Percentiles rank a stretch among this genome's conserved stretches.
phyloP scores from a whole-genome alignment of 345 rosid species.

The Ceriops decandra region DNA sequence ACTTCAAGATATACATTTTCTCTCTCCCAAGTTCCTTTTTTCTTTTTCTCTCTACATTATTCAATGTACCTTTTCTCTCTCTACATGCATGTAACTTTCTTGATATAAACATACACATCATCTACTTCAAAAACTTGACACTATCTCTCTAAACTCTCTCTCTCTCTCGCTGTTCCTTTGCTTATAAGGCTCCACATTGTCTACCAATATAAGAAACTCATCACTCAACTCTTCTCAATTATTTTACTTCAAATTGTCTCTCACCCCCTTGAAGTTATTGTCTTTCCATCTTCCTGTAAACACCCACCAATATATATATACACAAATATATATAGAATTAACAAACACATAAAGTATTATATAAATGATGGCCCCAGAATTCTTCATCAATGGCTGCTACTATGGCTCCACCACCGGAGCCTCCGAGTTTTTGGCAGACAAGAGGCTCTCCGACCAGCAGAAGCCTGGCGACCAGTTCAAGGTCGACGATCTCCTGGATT shows the following conservation, averaged over 20 bases:
- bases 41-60: not conserved
- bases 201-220: not conserved
- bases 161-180: not conserved
- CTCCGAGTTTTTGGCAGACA: conserved; percentile 37
- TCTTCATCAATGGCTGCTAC: conserved; percentile 33
- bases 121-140: not conserved
- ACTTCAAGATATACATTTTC: not conserved
- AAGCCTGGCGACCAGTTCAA: conserved; percentile 42
- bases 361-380: conserved; percentile 45
- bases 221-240: not conserved
- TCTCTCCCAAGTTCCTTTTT: not conserved
- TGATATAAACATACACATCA: not conserved
- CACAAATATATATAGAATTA: not conserved
- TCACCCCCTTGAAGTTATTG: not conserved
- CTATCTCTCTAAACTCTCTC: not conserved
- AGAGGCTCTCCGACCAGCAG: conserved; percentile 29
- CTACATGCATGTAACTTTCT: too few species aligned
- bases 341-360: too few species aligned
- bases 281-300: not conserved
- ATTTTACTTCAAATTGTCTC: not conserved
- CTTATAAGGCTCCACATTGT: not conserved
- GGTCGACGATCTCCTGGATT: conserved; percentile 66
- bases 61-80: not conserved
- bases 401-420: conserved; percentile 17
- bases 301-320: not conserved